Percentiles rank a stretch among this genome's conserved stretches.
Conservation (phyloP, 2,329 filamentous ascomycete genomes). For the Plectosphaerella sp. region DNA sequence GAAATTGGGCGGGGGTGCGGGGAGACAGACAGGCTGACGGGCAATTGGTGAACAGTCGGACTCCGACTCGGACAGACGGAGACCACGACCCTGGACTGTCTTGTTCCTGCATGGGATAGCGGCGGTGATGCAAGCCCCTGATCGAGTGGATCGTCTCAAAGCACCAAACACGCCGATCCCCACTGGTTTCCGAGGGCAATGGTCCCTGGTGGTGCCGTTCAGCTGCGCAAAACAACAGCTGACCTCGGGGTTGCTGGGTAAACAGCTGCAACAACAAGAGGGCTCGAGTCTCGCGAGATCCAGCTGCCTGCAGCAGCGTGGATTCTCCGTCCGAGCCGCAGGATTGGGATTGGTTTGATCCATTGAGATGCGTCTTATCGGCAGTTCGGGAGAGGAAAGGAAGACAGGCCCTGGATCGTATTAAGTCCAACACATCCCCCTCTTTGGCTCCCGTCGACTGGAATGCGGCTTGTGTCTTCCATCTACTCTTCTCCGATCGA, state of each 20-base stretch:
- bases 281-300: background rate
- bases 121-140: background rate
- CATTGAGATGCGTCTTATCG: too few relatives aligned
- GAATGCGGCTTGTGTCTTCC: background rate
- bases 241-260: background rate
- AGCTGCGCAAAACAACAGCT: slow-evolving; percentile 1
- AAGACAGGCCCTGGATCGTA: too few relatives aligned
- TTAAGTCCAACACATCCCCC: background rate
- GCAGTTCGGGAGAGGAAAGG: too few relatives aligned
- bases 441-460: background rate
- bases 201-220: background rate
- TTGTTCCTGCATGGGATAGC: background rate
- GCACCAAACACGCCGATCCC: background rate
- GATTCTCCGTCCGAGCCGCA: too few relatives aligned
- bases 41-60: too few relatives aligned
- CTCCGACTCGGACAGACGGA: too few relatives aligned
- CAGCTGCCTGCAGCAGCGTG: background rate
- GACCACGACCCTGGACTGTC: too few relatives aligned
- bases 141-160: background rate
- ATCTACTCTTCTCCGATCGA: background rate
- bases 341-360: too few relatives aligned
- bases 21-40: too few relatives aligned
- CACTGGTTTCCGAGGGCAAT: background rate
- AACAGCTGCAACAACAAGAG: background rate
- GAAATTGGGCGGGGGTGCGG: too few relatives aligned